These are phyloP conservation scores for Epichloe glyceriae DNA, from an alignment of 2,329 filamentous ascomycete species.

Conservation along the genomic window DNA sequence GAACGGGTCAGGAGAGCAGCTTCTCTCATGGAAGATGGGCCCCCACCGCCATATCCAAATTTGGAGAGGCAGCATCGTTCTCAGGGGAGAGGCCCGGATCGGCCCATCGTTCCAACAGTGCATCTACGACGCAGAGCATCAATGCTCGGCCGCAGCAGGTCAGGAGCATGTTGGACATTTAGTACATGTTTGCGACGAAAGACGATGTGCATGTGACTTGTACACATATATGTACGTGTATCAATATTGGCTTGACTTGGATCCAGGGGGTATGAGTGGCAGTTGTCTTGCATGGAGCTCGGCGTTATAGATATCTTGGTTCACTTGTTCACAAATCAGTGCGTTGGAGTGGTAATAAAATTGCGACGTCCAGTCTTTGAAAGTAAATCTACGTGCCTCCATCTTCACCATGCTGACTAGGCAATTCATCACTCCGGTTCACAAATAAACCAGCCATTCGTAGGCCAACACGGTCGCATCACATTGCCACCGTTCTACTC, in stretches of 20 bases:
- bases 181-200: constrained; percentile 1
- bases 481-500: no score
- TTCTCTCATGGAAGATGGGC: constrained; percentile 31
- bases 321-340: background rate
- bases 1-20: constrained; percentile 22
- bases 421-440: no score
- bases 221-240: no score
- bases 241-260: no score
- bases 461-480: no score
- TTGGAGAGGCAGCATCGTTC: constrained; percentile 10
- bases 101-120: constrained; percentile 31
- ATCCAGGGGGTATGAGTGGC: background rate
- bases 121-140: constrained; percentile 32
- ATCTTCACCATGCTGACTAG: no score
- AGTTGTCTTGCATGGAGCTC: background rate
- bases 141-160: constrained; percentile 39
- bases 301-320: background rate
- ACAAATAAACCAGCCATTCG: no score
- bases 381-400: no score
- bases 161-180: constrained; percentile 46
- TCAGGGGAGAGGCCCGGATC: constrained; percentile 15
- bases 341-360: background rate
- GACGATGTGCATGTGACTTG: no score
- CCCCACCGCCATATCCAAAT: constrained; percentile 27
- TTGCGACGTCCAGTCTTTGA: no score